Evolutionary conservation across 768 basidiomycete species (phyloP).

Genomic region (Tylopilus sp.): DNA sequence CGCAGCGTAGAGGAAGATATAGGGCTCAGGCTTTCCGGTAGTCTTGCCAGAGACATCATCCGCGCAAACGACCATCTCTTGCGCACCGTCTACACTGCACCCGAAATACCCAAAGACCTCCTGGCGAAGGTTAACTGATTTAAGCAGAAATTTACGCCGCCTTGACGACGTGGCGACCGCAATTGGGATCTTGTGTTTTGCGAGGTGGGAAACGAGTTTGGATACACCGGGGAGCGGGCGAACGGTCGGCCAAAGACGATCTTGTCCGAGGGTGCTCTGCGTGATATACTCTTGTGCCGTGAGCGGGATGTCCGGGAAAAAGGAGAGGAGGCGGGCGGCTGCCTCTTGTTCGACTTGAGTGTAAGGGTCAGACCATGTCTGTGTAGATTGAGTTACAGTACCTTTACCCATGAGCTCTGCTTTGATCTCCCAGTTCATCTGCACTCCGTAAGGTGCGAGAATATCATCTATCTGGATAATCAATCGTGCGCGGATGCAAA

Average conservation of each 20-base stretch:
- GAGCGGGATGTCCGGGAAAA: slow-evolving; percentile 71
- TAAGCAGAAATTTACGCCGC: slow-evolving; percentile 61
- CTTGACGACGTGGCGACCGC: slow-evolving; percentile 78
- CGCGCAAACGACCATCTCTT: slow-evolving; percentile 63
- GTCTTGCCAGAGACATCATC: slow-evolving; percentile 60
- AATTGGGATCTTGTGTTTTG: slow-evolving; percentile 65
- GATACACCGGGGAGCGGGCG: slow-evolving; percentile 69
- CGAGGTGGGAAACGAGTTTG: slow-evolving; percentile 69
- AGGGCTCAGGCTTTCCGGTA: slow-evolving; percentile 76
- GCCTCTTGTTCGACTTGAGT: slow-evolving; percentile 60
- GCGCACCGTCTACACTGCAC: slow-evolving; percentile 13
- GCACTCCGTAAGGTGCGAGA: slow-evolving; percentile 64
- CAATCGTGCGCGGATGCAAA: background rate
- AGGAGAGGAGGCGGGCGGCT: slow-evolving; percentile 66
- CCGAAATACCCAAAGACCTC: slow-evolving; percentile 47
- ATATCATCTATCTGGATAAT: slow-evolving; percentile 53
- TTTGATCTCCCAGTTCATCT: slow-evolving; percentile 88
- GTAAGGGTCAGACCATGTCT: background rate
- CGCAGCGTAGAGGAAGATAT: slow-evolving; percentile 77
- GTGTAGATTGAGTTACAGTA: slow-evolving; percentile 22
- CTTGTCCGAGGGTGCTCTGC: slow-evolving; percentile 56
- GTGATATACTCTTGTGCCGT: slow-evolving; percentile 56
- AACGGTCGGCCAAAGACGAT: slow-evolving; percentile 65
- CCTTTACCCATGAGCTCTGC: slow-evolving; percentile 88
- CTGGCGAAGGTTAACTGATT: slow-evolving; percentile 57